A percentile compares a stretch with the other conserved stretches of the same genome.
phyloP scores from a whole-genome alignment of 352 stramenopile genomes.

The Aphanomyces stellatus region DNA sequence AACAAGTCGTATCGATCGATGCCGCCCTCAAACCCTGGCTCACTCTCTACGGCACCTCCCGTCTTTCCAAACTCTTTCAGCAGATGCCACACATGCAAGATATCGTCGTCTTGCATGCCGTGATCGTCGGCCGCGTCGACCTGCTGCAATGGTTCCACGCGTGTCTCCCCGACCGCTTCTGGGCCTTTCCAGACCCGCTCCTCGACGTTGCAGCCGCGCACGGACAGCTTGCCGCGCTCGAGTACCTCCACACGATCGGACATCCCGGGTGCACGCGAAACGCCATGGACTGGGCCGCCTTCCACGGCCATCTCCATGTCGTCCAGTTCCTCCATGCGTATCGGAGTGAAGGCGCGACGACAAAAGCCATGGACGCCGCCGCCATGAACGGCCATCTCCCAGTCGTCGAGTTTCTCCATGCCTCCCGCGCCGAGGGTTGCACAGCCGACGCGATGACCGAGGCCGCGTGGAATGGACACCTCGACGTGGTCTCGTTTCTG shows the following conservation, averaged over 20 bases:
- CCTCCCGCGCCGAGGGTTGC: neutral
- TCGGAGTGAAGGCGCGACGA: neutral
- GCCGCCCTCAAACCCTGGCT: neutral
- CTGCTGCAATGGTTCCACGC: neutral
- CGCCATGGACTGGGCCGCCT: conserved; percentile 22
- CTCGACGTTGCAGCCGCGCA: conserved; percentile 24
- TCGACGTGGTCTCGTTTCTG: conserved; percentile 2
- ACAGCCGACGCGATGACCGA: neutral
- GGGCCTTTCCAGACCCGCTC: neutral
- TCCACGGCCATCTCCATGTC: conserved; percentile 19
- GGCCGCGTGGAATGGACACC: conserved; percentile 13
- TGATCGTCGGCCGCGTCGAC: neutral
- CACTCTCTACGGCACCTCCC: neutral
- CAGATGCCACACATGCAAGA: neutral
- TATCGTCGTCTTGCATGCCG: conserved; percentile 13
- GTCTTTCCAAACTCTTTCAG: neutral
- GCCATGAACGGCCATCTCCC: neutral
- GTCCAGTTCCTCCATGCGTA: conserved; percentile 10
- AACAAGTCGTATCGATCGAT: neutral
- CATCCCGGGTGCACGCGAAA: conserved; percentile 21
- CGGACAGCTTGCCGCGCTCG: conserved; percentile 22
- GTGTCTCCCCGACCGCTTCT: neutral
- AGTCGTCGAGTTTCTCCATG: conserved; percentile 2
- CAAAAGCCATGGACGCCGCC: conserved; percentile 12
- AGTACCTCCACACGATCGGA: conserved; percentile 21